Evolutionary conservation across 1,284 basidiomycete genomes (phyloP), one percentile per base, ranked within the genome.

Genomic region (Clitocybe nebularis): DNA sequence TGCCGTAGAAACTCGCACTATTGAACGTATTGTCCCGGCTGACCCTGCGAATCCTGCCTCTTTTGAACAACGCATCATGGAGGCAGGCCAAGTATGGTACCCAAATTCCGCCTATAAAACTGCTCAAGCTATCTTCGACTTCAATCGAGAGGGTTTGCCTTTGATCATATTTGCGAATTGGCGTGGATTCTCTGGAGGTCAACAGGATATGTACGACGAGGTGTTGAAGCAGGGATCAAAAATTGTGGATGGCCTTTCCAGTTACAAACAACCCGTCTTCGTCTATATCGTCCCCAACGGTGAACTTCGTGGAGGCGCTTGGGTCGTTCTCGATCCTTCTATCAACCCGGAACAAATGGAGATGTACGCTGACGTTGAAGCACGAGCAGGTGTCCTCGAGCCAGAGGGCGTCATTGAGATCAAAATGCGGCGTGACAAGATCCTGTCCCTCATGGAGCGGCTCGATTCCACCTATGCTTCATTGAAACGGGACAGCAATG

Each of bases 81-180:
- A 99, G 63, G 96, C 96, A 24, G 96, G 96, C 58, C 97, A 99
- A 64, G 96, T 89, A 10, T 99, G 96, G 96, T 99, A 98, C 68
- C 96, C 96, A 38, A 99, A 99, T 69, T 95, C 91, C 20, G 94
- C 96, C n/a, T 95, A 97, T 76, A 99, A 99, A 79, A 99, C 96
- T 17, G 96, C 95, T 6, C 96, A 98, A 60, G 94, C 96, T 11
- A 99, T 99, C 71, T 92, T 94, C 66, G 96, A 99, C 72, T 93
- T 99, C 72, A 89, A 95, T 71, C 86, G 93, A 39, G 96, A 99
- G 68, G 93, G 91, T 29, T 75, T 99, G 16, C 96, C 96, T 3
- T 77, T 99, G 49, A 92, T 99, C 66, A 95, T 99, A 66, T 97
- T 99, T 58, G 96, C 96, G 49, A 99, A 99, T 75, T 99, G 96